Percentiles rank a stretch among this genome's conserved stretches.
Evolutionary conservation across 2,329 filamentous ascomycete species (phyloP).

Genomic region (Westerdykella ornata): DNA sequence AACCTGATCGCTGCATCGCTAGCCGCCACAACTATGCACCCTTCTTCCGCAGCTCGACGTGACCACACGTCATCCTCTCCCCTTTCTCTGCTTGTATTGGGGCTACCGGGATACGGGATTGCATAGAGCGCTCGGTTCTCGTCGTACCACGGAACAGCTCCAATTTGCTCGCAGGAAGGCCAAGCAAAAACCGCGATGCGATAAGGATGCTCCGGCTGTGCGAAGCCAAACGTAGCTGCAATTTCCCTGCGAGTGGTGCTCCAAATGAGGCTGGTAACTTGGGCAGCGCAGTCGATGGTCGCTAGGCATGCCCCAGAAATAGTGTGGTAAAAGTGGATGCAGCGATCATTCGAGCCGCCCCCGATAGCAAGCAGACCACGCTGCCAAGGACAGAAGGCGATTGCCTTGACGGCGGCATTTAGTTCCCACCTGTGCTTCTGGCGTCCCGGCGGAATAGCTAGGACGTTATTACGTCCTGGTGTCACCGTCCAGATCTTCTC

Average conservation of each 20-base stretch:
- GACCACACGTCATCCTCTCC: conserved; percentile 51
- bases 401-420: conserved; percentile 86
- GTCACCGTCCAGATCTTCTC: conserved; percentile 32
- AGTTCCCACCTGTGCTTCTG: conserved; percentile 71
- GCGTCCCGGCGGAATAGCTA: conserved; percentile 48
- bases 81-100: conserved; percentile 38
- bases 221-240: conserved; percentile 86
- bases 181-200: conserved; percentile 91
- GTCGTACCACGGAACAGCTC: conserved; percentile 75
- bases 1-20: conserved; percentile 93
- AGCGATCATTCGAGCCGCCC: conserved; percentile 87
- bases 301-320: conserved; percentile 75
- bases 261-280: conserved; percentile 91
- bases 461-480: conserved; percentile 27
- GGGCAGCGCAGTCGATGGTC: conserved; percentile 84
- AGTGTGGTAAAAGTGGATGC: conserved; percentile 93
- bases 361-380: conserved; percentile 80
- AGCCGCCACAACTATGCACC: conserved; percentile 83
- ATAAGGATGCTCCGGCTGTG: conserved; percentile 80
- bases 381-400: conserved; percentile 95
- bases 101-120: conserved; percentile 70
- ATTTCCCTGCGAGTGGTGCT: conserved; percentile 80
- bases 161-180: conserved; percentile 82
- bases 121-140: conserved; percentile 77
- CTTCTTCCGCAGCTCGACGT: conserved; percentile 57